Base-by-base conservation (phyloP, 106 monocot species). In the Dendrobium catenatum region DNA sequence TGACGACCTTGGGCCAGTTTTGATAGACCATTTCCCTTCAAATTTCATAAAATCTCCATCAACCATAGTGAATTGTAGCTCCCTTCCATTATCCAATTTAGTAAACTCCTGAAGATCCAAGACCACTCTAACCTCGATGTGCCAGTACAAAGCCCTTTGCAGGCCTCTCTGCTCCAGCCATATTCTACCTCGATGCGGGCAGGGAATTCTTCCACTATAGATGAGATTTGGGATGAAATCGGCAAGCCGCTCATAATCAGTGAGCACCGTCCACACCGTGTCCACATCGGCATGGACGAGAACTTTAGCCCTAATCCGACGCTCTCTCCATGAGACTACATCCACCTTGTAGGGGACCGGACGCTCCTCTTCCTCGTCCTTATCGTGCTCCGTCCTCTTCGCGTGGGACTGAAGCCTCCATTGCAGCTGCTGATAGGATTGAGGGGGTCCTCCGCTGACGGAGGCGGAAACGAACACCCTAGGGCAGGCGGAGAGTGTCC, bases 31-130 rank as follows among this genome's bases (percentile, higher is more conserved):
- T 79, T 92, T 94, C 37, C 97, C 97, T 88, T 98, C 97, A 82
- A 94, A 98, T 85, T 93, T 98, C 88, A 93, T 98, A 83, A 98
- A 98, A 81, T 98, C 97, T 46, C 97, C 97, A 85, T 98, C 97
- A 85, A 98, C 94, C 97, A 98, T 92, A 17, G 84, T 82, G 80
- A 94, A 98, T 68, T 86, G 88, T 75, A 98, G 97, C 82, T 91
- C 92, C 61, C 89, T 77, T 2, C 86, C 94, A 85, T 90, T 79
- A 80, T 75, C 90, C 85, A 83, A 86, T 79, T 90, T 42, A 3
- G 87, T 88, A 20, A 92, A 68, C 76, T 97, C 97, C 68, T 89
- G 89, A 26, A 97, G 92, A 64, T 97, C 97, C 84, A 97, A 72
- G 10, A 97, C 90, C n/a, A 97, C 97, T 7, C 94, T 87, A 6